phyloP scores from a whole-genome alignment of 176 grass and related monocot genomes.

The Carex scoparia region DNA sequence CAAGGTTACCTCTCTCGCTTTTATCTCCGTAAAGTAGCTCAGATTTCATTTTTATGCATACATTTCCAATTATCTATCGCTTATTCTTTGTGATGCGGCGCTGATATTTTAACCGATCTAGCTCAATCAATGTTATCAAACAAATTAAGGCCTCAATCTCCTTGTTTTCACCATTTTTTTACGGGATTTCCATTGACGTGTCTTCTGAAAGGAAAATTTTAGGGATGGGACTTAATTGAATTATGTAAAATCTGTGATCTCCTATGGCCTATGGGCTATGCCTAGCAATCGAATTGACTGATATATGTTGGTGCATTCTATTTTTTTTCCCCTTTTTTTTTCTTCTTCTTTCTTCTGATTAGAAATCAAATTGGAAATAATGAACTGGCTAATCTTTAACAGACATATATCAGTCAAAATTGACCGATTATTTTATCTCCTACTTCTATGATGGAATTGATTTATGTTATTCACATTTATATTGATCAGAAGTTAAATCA shows the following conservation, averaged over 20 bases:
- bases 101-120: not conserved
- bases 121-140: not conserved
- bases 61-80: not conserved
- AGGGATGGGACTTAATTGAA: not conserved
- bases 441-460: not conserved
- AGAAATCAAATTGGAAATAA: not conserved
- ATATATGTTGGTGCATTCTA: not conserved
- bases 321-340: not conserved
- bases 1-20: slow-evolving; percentile 8
- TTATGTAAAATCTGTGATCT: not conserved
- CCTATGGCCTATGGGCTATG: not conserved
- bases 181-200: not conserved
- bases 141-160: not conserved
- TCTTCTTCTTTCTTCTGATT: slow-evolving; percentile 5
- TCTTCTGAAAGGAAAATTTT: not conserved
- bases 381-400: not conserved
- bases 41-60: slow-evolving; percentile 17
- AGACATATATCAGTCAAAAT: not conserved
- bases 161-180: not conserved
- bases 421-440: not conserved
- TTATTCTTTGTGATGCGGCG: not conserved
- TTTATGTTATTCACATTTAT: not conserved
- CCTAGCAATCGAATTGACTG: not conserved
- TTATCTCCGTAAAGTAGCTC: not conserved
- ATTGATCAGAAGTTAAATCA: not conserved